These are phyloP conservation scores for Hansenula lynferdii DNA, from an alignment of 1,139 yeast genomes.

Conservation along the genomic window DNA sequence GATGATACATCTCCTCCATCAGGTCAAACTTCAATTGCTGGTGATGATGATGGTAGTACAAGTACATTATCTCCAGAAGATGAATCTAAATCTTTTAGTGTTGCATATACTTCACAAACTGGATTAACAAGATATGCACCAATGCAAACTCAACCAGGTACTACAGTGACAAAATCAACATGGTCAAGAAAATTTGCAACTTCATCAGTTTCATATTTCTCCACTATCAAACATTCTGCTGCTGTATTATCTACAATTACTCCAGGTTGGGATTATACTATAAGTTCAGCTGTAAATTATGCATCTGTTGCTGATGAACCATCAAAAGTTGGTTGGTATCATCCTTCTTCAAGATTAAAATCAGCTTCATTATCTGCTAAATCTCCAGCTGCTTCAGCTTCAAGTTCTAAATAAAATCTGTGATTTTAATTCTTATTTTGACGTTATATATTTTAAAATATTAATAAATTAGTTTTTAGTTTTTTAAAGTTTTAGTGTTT, in stretches of 20 bases:
- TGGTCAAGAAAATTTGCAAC: constrained; percentile 64
- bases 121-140: constrained; percentile 79
- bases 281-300: constrained; percentile 56
- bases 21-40: constrained; percentile 31
- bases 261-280: constrained; percentile 77
- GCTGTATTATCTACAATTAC: constrained; percentile 59
- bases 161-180: constrained; percentile 58
- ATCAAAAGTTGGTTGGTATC: constrained; percentile 48
- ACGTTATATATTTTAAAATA: too few relatives aligned
- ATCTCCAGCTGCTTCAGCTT: constrained; percentile 1
- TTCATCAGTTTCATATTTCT: constrained; percentile 57
- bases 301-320: constrained; percentile 71
- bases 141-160: constrained; percentile 84
- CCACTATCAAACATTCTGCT: constrained; percentile 39
- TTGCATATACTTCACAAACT: constrained; percentile 72
- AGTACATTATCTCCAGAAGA: constrained; percentile 15
- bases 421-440: too few relatives aligned
- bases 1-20: constrained; percentile 38
- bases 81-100: constrained; percentile 26
- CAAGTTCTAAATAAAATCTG: constrained; percentile 2
- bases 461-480: too few relatives aligned
- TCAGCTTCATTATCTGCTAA: constrained; percentile 10
- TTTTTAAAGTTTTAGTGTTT: too few relatives aligned
- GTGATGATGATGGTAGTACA: constrained; percentile 24
- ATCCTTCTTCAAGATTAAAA: constrained; percentile 27